Evolutionary conservation across 1,139 yeast species (phyloP), one percentile per base, ranked within the genome.

Genomic region (Geotrichum klebahnii): DNA sequence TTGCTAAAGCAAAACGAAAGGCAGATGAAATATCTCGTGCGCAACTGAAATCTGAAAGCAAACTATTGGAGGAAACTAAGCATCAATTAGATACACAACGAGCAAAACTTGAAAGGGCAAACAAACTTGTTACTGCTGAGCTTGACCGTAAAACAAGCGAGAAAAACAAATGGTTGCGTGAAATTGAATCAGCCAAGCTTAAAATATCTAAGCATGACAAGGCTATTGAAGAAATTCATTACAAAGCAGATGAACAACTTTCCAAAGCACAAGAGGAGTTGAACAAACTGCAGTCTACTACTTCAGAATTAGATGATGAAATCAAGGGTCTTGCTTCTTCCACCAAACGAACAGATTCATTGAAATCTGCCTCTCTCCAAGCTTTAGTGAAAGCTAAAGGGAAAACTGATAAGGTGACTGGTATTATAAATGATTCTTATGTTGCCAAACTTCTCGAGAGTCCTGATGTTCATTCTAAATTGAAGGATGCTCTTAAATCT

Each of bases 1-100:
- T 69, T 23, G 66, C 77, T 12, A 66, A 70, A 40, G 74, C 73
- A 37, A 68, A 76, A 31, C 72, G 77, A 55, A 73, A 68, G 53
- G 63, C 69, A 14, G 81, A 77, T 48, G 83, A 79, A 57, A 66
- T 66, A n/a, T 73, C 70, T 50, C 67, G 81, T 39, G 65, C 75
- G 10, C 72, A 73, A 52, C 62, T 76, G 43, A 68, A 76, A 45
- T 68, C 74, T 4, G 83, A 79, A 55, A 72, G 72, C 37, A 77
- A 77, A 53, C 62, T 71, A 34, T 61, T 78, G 19, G 84, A 79
- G 52, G 72, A 68, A 43, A 59, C 67, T 5, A 67, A 66, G 44
- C 67, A 73, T n/a, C 60, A 61, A 17, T 58, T 71, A 17, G 75
- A 72, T 41, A 58, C 66, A 12, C 67, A 68, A 42, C 61, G 64